phyloP scores from a whole-genome alignment of 2,329 filamentous ascomycete species.

The Phaeosphaeriaceae sp. region DNA sequence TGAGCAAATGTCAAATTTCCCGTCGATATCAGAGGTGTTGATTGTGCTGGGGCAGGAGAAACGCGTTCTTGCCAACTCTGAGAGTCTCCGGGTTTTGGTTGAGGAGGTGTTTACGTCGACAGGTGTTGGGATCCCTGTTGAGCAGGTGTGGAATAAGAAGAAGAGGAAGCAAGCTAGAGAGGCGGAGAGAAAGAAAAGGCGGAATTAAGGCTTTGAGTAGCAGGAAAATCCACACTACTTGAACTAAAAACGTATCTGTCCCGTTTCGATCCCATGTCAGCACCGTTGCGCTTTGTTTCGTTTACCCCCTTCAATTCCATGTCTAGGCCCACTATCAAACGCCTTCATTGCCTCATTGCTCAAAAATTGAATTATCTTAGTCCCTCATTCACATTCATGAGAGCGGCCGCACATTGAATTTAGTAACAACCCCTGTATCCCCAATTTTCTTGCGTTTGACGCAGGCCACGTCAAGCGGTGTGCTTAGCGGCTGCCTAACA shows the following conservation, averaged over 20 bases:
- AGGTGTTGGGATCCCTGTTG: conserved; percentile 25
- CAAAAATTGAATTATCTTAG: conserved; percentile 8
- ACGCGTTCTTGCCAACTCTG: conserved; percentile 18
- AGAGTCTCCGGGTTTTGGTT: conserved; percentile 22
- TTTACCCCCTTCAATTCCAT: no score
- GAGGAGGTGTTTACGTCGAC: conserved; percentile 35
- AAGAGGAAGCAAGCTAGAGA: conserved; percentile 34
- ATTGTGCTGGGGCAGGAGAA: conserved; percentile 32
- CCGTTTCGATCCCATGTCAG: no score
- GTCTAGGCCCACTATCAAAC: conserved; percentile 18
- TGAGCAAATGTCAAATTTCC: conserved; percentile 26
- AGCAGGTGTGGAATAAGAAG: conserved; percentile 29
- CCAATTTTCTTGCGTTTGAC: conserved; percentile 30
- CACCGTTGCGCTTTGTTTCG: no score
- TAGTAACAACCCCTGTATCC: conserved; percentile 35
- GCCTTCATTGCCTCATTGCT: conserved; percentile 24
- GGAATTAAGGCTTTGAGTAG: conserved; percentile 3
- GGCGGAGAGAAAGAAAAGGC: conserved; percentile 33
- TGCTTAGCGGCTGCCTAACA: conserved; percentile 29
- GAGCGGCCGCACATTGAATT: conserved; percentile 33
- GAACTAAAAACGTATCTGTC: no score
- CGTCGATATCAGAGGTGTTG: conserved; percentile 31
- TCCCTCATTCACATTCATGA: no score
- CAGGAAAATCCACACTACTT: neutral
- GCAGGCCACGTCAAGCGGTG: conserved; percentile 26